These are phyloP conservation scores for Hordeum pubiflorum DNA, from an alignment of 202 grass and related monocot species.

Conservation along the genomic window DNA sequence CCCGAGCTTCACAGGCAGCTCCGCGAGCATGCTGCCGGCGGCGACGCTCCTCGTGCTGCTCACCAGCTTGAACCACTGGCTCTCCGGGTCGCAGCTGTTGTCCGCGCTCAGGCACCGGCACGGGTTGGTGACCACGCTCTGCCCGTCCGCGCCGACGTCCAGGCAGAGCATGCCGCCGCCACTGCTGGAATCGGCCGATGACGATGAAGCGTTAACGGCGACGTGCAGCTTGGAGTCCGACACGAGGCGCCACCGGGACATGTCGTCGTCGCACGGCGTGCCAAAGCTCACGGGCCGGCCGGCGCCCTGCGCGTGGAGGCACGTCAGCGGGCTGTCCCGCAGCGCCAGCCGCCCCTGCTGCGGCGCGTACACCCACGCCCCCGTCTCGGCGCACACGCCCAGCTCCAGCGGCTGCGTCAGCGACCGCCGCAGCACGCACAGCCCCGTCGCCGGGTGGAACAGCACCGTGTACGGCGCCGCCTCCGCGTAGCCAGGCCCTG, in stretches of 20 bases:
- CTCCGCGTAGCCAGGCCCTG: conserved; percentile 47
- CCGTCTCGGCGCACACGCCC: conserved; percentile 50
- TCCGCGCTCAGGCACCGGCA: conserved; percentile 65
- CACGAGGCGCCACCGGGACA: conserved; percentile 48
- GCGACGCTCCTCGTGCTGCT: conserved; percentile 42
- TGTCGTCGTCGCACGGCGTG: conserved; percentile 29
- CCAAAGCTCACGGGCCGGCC: conserved; percentile 30
- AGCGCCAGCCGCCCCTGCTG: conserved; percentile 16
- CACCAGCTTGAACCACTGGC: conserved; percentile 89
- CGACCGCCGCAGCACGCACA: conserved; percentile 40
- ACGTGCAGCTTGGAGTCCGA: conserved; percentile 80
- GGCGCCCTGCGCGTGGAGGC: conserved; percentile 38
- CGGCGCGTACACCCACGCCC: conserved; percentile 49
- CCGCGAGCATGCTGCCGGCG: not conserved
- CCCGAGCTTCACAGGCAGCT: conserved; percentile 24
- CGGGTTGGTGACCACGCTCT: conserved; percentile 60
- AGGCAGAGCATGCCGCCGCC: conserved; percentile 39
- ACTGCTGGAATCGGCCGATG: not conserved
- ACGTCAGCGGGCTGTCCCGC: conserved; percentile 19
- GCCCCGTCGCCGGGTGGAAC: conserved; percentile 71
- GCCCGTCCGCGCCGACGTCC: conserved; percentile 55
- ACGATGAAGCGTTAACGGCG: conserved; percentile 30
- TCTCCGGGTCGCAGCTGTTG: conserved; percentile 56
- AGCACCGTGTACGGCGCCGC: conserved; percentile 36
- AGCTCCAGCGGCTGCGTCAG: conserved; percentile 30